Conservation (phyloP, 768 basidiomycete species). For the Trametes cingulata region DNA sequence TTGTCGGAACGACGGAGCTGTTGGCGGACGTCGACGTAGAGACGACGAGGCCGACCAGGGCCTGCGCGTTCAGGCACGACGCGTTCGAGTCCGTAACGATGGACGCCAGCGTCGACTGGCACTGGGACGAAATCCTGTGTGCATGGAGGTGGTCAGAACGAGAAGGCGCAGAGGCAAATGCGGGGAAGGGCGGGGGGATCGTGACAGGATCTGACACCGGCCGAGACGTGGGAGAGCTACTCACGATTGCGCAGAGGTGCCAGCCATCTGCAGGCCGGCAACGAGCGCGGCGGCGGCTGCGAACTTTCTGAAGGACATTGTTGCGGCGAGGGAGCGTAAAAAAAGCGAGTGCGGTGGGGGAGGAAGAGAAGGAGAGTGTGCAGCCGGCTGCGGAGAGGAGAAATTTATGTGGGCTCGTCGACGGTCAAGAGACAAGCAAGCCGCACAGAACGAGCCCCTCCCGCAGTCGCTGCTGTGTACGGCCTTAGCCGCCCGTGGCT, state of each 20-base stretch:
- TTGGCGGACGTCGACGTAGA: slow-evolving; percentile 37
- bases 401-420: slow-evolving; percentile 1
- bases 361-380: slow-evolving; percentile 8
- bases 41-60: slow-evolving; percentile 44
- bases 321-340: neutral
- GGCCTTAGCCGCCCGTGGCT: neutral
- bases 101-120: slow-evolving; percentile 46
- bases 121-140: slow-evolving; percentile 46
- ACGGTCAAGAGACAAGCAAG: neutral
- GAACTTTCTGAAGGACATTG: slow-evolving; percentile 17
- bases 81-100: slow-evolving; percentile 47
- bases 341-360: neutral
- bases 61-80: slow-evolving; percentile 50
- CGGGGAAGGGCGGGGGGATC: neutral
- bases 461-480: neutral
- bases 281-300: slow-evolving; percentile 18
- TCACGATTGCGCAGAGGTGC: slow-evolving; percentile 25
- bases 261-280: slow-evolving; percentile 19
- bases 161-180: neutral
- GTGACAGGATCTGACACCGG: neutral
- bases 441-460: neutral
- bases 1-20: slow-evolving; percentile 45
- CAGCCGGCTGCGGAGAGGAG: slow-evolving; percentile 21
- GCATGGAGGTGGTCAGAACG: neutral
- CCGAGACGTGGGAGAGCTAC: slow-evolving; percentile 10